A percentile compares a stretch with the other conserved stretches of the same genome.
These are phyloP conservation scores for Cladosporium sp. DNA, from an alignment of 2,329 filamentous ascomycete species.

Conservation along the genomic window DNA sequence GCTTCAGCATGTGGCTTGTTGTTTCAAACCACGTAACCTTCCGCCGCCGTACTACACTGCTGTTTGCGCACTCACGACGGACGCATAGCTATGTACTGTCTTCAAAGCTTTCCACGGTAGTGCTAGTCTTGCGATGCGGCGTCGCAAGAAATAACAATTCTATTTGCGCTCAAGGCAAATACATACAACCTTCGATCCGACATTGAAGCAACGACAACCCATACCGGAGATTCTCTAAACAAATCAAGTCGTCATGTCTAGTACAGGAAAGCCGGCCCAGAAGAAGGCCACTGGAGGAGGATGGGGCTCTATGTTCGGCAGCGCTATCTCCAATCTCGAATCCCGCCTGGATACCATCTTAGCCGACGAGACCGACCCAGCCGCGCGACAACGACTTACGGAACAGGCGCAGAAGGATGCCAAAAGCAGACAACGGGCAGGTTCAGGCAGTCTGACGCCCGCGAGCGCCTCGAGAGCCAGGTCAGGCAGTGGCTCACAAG, in stretches of 20 bases:
- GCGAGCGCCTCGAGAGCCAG: constrained; percentile 3
- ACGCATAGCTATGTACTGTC: background rate
- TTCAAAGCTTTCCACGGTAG: constrained; percentile 3
- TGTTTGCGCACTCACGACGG: background rate
- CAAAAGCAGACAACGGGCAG: constrained; percentile 16
- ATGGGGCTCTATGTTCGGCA: constrained; percentile 64
- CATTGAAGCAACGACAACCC: background rate
- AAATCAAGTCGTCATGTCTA: constrained; percentile 5
- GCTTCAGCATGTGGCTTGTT: constrained; percentile 9
- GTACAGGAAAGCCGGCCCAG: background rate
- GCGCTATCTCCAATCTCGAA: constrained; percentile 90
- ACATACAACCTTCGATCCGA: background rate
- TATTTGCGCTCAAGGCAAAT: background rate
- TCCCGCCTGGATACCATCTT: constrained; percentile 89
- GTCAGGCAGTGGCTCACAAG: background rate
- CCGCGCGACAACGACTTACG: constrained; percentile 39
- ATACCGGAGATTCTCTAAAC: background rate
- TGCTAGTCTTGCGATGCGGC: constrained; percentile 20
- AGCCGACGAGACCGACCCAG: constrained; percentile 65
- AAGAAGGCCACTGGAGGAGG: constrained; percentile 21
- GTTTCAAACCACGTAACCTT: constrained; percentile 10
- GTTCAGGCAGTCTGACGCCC: constrained; percentile 20
- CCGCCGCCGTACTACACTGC: background rate
- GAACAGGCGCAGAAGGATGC: constrained; percentile 30
- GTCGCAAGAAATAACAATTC: constrained; percentile 17